Evolutionary conservation across 2,329 filamentous ascomycete genomes (phyloP).

Genomic region (Blumeriella jaapii): DNA sequence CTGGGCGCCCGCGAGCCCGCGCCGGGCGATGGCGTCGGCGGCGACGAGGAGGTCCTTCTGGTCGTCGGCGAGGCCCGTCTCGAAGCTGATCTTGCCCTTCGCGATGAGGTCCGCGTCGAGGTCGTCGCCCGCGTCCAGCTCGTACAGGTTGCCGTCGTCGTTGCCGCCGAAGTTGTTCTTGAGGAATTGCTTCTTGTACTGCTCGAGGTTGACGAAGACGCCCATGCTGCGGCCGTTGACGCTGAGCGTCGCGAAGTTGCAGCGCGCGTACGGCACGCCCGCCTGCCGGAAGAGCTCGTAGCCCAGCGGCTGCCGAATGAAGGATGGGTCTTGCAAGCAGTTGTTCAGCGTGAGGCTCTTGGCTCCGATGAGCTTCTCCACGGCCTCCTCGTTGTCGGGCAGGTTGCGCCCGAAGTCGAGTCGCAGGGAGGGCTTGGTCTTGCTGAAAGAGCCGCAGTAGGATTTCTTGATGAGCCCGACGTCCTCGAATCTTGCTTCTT

Average conservation of each 20-base stretch:
- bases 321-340: slow-evolving; percentile 1
- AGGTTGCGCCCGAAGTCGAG: slow-evolving; percentile 2
- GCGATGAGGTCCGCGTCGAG: slow-evolving; percentile 1
- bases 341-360: slow-evolving; percentile 4
- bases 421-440: slow-evolving; percentile 2
- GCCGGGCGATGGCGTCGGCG: neutral
- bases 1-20: neutral
- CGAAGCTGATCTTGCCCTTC: slow-evolving; percentile 4
- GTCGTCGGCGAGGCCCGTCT: neutral
- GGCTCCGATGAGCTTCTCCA: slow-evolving; percentile 2
- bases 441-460: slow-evolving; percentile 5
- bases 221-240: slow-evolving; percentile 3
- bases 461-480: slow-evolving; percentile 5
- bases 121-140: slow-evolving; percentile 2
- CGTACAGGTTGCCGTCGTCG: slow-evolving; percentile 3
- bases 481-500: neutral
- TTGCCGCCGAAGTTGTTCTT: slow-evolving; percentile 3
- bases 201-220: slow-evolving; percentile 2
- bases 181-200: slow-evolving; percentile 5
- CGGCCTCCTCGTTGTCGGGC: neutral
- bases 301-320: neutral
- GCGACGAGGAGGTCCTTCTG: slow-evolving; percentile 3
- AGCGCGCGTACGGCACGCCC: neutral
- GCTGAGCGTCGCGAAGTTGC: neutral
- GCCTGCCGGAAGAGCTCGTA: slow-evolving; percentile 3